phyloP scores from a whole-genome alignment of 2,329 filamentous ascomycete species.

The Chaetomium globosum region DNA sequence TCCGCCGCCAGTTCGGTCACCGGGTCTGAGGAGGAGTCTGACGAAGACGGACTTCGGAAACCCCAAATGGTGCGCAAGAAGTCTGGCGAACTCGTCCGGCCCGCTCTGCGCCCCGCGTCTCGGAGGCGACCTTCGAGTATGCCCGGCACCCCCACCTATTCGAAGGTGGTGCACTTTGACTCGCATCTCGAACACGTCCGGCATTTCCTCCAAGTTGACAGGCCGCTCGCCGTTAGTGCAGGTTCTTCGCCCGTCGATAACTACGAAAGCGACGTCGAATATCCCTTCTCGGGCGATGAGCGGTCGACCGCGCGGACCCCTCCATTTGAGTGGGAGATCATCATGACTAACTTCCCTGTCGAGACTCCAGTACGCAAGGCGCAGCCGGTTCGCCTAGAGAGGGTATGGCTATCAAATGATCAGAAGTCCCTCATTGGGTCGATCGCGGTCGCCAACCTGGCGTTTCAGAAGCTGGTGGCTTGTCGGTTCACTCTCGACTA shows the following conservation, averaged over 20 bases:
- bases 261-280: constrained; percentile 85
- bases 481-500: constrained; percentile 95
- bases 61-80: constrained; percentile 97
- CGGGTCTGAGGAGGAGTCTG: constrained; percentile 65
- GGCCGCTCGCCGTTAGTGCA: constrained; percentile 93
- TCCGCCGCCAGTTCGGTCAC: constrained; percentile 55
- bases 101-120: constrained; percentile 80
- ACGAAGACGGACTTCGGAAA: constrained; percentile 63
- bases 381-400: constrained; percentile 77
- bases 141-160: constrained; percentile 94
- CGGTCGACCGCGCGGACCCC: constrained; percentile 47
- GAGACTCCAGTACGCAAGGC: constrained; percentile 64
- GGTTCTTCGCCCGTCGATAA: constrained; percentile 87
- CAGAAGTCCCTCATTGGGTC: constrained; percentile 84
- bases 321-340: constrained; percentile 83
- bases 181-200: constrained; percentile 93
- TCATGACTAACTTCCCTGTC: constrained; percentile 78
- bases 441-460: constrained; percentile 81
- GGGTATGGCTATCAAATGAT: constrained; percentile 82
- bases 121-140: constrained; percentile 87
- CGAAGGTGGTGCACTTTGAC: constrained; percentile 98
- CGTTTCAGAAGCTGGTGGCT: constrained; percentile 86
- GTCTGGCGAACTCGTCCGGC: constrained; percentile 93
- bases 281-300: constrained; percentile 71
- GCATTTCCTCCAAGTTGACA: constrained; percentile 91